Base-by-base conservation (phyloP, 495 filamentous ascomycete species). In the Tuber calosporum region DNA sequence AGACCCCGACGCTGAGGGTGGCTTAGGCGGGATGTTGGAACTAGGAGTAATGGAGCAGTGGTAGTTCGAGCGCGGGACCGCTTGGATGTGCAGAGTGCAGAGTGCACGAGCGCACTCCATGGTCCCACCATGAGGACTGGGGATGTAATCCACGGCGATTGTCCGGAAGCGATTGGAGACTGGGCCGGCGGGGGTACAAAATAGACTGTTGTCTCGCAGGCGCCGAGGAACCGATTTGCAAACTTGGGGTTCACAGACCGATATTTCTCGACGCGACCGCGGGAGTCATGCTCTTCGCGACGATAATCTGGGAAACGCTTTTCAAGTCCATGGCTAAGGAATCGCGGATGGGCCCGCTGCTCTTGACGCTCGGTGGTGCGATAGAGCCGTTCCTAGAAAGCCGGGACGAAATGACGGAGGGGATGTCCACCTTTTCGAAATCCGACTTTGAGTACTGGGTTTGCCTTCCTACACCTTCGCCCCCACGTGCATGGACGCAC, bases 281-380 rank as follows among this genome's bases (percentile, higher is more conserved):
- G 13, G 53, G 26, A 4, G n/a, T 17, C 9, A 26, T 48, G 9
- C 71, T 43, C 20, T 11, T 41, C 30, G 19, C 37, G 36, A 34
- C 13, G 39, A 40, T 69, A 30, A 69, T 43, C 39, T 17, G 15
- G 39, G 37, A 40, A 40, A 26, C 68, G 20, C 11, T 36, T n/a
- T 36, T 45, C 53, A 9, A 20, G 30, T 43, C 4, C 6, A 19
- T 41, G 4, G 40, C 36, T 1, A 36, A 45, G 11, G 45, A 62
- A 37, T 34, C 53, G 11, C 53, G 26, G 13, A 17, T 62, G 11
- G 26, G 11, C 53, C 39, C 43, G 17, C 71, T 41, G 22, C 71
- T 77, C 30, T 37, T 79, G 11, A 79, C 77, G 20, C 11, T 41
- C 22, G 41, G 71, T 2, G 71, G 74, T 66, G 74, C 71, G n/a